Percentiles rank a stretch among this genome's conserved stretches.
phyloP scores from a whole-genome alignment of 2,329 filamentous ascomycete species.

The Lachnellula occidentalis region DNA sequence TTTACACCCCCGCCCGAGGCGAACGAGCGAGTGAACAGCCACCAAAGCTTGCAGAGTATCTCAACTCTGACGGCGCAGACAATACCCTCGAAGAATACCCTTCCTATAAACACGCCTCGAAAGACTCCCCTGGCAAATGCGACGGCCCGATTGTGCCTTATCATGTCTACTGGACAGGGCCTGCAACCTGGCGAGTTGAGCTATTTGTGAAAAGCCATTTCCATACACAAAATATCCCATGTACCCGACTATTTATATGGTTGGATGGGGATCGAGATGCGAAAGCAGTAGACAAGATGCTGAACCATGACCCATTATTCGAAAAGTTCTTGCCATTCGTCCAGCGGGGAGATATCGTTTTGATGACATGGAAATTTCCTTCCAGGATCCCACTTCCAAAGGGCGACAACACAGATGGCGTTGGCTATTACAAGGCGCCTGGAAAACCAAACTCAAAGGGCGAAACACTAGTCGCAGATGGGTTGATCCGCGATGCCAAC shows the following conservation, averaged over 20 bases:
- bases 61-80: conserved; percentile 31
- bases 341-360: conserved; percentile 44
- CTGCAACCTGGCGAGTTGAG: conserved; percentile 51
- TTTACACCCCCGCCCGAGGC: conserved; percentile 36
- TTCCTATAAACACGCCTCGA: conserved; percentile 34
- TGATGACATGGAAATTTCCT: conserved; percentile 50
- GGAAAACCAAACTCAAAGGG: conserved; percentile 35
- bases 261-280: conserved; percentile 47
- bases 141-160: conserved; percentile 50
- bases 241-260: conserved; percentile 48
- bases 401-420: conserved; percentile 42
- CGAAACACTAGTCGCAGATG: conserved; percentile 41
- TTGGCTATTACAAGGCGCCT: conserved; percentile 43
- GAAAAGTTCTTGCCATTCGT: conserved; percentile 48
- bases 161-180: conserved; percentile 52
- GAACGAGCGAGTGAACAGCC: conserved; percentile 31
- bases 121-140: conserved; percentile 42
- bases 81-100: conserved; percentile 31
- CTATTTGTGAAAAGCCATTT: conserved; percentile 52
- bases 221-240: conserved; percentile 51
- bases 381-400: conserved; percentile 45
- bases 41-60: conserved; percentile 28
- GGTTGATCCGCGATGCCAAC: conserved; percentile 42
- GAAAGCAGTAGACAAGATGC: conserved; percentile 45
- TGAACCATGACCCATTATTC: conserved; percentile 46